phyloP scores from a whole-genome alignment of 2,329 filamentous ascomycete genomes.

The Calonectria montana region DNA sequence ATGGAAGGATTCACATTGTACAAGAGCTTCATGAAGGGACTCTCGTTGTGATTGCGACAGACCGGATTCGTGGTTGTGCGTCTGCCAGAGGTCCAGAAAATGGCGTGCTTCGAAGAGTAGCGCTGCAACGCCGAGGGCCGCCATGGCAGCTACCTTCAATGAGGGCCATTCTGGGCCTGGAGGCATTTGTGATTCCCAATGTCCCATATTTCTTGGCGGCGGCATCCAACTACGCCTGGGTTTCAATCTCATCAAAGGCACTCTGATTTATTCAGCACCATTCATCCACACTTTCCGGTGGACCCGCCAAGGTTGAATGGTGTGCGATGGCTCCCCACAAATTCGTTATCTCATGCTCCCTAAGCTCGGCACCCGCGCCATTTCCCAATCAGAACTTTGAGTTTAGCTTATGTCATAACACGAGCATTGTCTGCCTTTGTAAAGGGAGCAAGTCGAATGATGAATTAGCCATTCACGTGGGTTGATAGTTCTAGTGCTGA shows the following conservation, averaged over 20 bases:
- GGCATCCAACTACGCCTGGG: background rate
- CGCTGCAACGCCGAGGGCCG: background rate
- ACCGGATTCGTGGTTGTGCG: background rate
- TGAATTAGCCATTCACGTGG: background rate
- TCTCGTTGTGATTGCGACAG: background rate
- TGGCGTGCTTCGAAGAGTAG: background rate
- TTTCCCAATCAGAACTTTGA: background rate
- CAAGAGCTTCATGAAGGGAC: background rate
- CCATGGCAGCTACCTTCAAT: background rate
- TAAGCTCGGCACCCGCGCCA: background rate
- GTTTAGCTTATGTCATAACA: background rate
- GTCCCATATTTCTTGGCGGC: background rate
- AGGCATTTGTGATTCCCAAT: background rate
- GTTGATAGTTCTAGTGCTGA: background rate
- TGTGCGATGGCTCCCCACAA: background rate
- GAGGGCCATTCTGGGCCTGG: background rate
- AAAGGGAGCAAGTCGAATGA: background rate
- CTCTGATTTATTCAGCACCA: background rate
- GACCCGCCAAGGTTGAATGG: background rate
- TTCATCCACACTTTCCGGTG: background rate
- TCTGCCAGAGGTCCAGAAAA: background rate
- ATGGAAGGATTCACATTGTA: background rate
- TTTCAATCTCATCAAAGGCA: background rate
- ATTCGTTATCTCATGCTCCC: background rate
- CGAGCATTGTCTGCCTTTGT: background rate